A percentile compares a stretch with the other conserved stretches of the same genome.
Conservation (phyloP, 2,329 filamentous ascomycete genomes). For the Trichoderma oligosporum region DNA sequence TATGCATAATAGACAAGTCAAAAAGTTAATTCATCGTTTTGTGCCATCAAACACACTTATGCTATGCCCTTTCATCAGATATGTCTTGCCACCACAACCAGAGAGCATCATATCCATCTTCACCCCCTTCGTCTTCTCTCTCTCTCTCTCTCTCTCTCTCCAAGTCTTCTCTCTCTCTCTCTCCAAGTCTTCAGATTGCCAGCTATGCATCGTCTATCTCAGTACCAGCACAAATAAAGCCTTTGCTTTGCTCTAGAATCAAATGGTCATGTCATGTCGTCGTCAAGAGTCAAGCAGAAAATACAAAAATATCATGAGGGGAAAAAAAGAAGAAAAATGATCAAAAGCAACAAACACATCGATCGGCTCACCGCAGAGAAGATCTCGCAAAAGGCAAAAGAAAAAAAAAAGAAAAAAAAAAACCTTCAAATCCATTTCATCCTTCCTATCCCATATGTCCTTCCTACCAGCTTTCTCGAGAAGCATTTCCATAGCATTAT, state of each 20-base stretch:
- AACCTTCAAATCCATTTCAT: conserved; percentile 1
- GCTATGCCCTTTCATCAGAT: background rate
- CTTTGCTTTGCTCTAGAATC: conserved; percentile 23
- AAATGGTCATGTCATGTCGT: conserved; percentile 24
- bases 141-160: background rate
- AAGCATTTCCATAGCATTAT: conserved; percentile 14
- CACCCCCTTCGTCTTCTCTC: background rate
- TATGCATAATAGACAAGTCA: background rate
- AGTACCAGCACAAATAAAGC: conserved; percentile 10
- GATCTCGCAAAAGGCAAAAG: conserved; percentile 5
- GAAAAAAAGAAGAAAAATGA: no score
- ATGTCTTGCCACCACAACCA: background rate
- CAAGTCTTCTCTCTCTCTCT: background rate
- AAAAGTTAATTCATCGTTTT: background rate
- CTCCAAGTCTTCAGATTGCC: background rate
- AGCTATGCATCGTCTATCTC: conserved; percentile 6
- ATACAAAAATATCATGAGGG: conserved; percentile 15
- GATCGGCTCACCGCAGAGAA: conserved; percentile 2
- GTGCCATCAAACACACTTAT: conserved; percentile 2
- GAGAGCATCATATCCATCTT: no score
- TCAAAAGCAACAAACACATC: background rate
- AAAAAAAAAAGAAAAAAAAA: background rate
- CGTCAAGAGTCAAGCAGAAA: conserved; percentile 19
- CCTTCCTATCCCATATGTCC: conserved; percentile 13
- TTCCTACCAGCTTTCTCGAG: conserved; percentile 4